Base-by-base conservation (phyloP, 192 early-diverging fungal genomes). In the Podila epicladia region DNA sequence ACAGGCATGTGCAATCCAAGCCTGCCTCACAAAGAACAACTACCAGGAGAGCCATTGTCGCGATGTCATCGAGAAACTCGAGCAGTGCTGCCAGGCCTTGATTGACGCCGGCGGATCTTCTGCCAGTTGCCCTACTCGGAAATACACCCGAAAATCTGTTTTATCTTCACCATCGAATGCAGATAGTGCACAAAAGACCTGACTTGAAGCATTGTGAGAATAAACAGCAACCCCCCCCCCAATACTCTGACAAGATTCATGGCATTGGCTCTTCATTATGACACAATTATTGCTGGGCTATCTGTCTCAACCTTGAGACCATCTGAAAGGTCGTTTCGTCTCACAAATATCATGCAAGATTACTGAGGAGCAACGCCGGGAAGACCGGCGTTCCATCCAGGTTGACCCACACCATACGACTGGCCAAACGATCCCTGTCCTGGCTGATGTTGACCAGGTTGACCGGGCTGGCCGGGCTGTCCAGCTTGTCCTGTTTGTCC, bases 1-100 rank as follows among this genome's bases (percentile, higher is more conserved):
- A 13, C 50, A 73, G 74, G 88, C 88, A 12, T 89, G 88, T 60
- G 86, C 85, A 19, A 89, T 89, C 65, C 88, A 89, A 67, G 67
- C 85, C n/a, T 89, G 88, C 35, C 68, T 89, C 12, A 63, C 74
- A 73, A 82, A 82, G 32, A 87, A 86, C 51, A 65, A 85, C 50
- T 89, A 84, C 31, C 88, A 89, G 69, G 88, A 89, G 64, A 31
- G 55, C 12, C 79, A 76, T 38, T 89, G 88, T 50, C 71, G 65
- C 62, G 62, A 77, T 8, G 73, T 72, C 15, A 77, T 89, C 3
- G 64, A 85, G 28, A 62, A 83, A 48, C 66, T 89, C 20, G 31
- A 72, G 45, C 33, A 79, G 50, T 89, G 88, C 51, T 89, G 88
- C 67, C 83, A 86, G 63, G 64, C 74, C 5, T 65, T 86, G 15